phyloP scores from a whole-genome alignment of 2,329 filamentous ascomycete genomes.

The Penicillium frequentans region DNA sequence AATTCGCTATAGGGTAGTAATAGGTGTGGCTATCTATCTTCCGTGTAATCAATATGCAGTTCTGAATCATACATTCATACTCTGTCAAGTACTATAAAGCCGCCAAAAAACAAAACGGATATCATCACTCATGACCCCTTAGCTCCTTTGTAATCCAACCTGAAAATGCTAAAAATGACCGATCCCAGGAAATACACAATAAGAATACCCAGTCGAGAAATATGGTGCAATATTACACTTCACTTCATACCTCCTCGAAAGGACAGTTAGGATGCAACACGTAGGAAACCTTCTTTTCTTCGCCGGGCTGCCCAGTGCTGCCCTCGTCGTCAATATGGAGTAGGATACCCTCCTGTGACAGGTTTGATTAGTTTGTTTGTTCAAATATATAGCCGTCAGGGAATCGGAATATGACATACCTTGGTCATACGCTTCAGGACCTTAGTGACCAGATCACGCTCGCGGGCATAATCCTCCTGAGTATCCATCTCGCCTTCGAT shows the following conservation, averaged over 20 bases:
- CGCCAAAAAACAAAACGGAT: slow-evolving; percentile 20
- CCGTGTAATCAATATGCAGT: background rate
- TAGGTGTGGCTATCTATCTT: background rate
- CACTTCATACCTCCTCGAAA: slow-evolving; percentile 64
- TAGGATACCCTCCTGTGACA: slow-evolving; percentile 55
- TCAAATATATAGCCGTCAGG: background rate
- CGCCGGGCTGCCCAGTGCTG: slow-evolving; percentile 43
- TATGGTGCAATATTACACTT: slow-evolving; percentile 40
- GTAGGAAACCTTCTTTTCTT: slow-evolving; percentile 65
- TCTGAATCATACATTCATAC: slow-evolving; percentile 10
- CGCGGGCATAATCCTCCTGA: slow-evolving; percentile 77
- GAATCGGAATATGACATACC: slow-evolving; percentile 53
- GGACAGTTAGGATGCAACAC: slow-evolving; percentile 93
- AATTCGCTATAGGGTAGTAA: no score
- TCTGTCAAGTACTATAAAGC: slow-evolving; percentile 5
- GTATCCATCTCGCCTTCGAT: slow-evolving; percentile 78
- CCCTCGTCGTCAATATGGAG: slow-evolving; percentile 64
- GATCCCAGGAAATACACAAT: slow-evolving; percentile 13
- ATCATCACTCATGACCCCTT: slow-evolving; percentile 35
- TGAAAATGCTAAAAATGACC: slow-evolving; percentile 24
- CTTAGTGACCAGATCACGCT: slow-evolving; percentile 73
- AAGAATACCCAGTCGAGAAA: slow-evolving; percentile 6
- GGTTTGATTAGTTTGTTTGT: slow-evolving; percentile 21
- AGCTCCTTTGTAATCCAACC: slow-evolving; percentile 24
- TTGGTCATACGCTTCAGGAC: slow-evolving; percentile 96